Conservation (phyloP, 129 eudicot species). For the Arctium lappa region DNA sequence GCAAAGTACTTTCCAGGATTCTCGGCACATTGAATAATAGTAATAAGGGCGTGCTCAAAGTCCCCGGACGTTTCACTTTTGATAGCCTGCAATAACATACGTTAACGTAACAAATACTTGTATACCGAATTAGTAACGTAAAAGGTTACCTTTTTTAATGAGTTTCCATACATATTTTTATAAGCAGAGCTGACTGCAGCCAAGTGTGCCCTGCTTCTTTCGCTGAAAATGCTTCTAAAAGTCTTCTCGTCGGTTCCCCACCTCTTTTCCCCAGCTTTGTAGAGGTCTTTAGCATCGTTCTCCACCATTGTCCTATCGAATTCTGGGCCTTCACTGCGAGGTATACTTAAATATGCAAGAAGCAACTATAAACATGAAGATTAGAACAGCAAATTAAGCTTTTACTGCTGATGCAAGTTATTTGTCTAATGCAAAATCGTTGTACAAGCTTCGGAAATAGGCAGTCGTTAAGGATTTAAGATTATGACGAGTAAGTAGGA, state of each 20-base stretch:
- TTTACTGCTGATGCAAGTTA: no score
- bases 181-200: slow-evolving; percentile 58
- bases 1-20: slow-evolving; percentile 70
- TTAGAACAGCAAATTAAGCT: neutral
- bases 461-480: no score
- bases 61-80: slow-evolving; percentile 74
- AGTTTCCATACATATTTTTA: slow-evolving; percentile 36
- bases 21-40: slow-evolving; percentile 62
- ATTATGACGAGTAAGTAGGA: neutral
- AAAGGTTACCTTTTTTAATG: slow-evolving; percentile 55
- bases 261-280: slow-evolving; percentile 82
- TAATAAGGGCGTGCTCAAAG: slow-evolving; percentile 54
- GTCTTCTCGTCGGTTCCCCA: slow-evolving; percentile 74
- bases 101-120: neutral
- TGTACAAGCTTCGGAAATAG: no score
- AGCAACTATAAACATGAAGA: slow-evolving; percentile 43
- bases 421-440: no score
- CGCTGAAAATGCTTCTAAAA: slow-evolving; percentile 59
- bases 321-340: slow-evolving; percentile 75
- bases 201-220: slow-evolving; percentile 72
- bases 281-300: slow-evolving; percentile 65
- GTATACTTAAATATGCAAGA: slow-evolving; percentile 50
- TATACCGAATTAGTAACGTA: neutral
- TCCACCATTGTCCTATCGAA: slow-evolving; percentile 49
- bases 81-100: slow-evolving; percentile 40